Conservation (phyloP, 2,329 filamentous ascomycete genomes). For the Xylariales sp. region DNA sequence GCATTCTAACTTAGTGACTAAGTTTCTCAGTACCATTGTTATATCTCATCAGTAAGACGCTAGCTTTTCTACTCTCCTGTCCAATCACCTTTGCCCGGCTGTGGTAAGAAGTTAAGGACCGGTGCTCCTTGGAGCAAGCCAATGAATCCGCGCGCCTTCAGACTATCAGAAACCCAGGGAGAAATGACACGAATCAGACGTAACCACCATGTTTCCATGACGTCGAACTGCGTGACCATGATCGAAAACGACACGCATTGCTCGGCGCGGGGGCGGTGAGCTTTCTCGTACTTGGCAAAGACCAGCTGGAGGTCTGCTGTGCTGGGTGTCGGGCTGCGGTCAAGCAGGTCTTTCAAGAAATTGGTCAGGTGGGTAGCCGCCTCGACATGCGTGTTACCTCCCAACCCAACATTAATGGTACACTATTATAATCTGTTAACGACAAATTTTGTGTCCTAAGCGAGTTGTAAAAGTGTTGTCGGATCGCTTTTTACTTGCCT, state of each 20-base stretch:
- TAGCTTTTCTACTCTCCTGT: too few species aligned
- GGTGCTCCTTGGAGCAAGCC: neutral
- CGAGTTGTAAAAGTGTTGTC: too few species aligned
- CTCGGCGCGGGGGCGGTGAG: conserved; percentile 15
- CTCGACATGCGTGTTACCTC: conserved; percentile 13
- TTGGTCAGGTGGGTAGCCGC: conserved; percentile 11
- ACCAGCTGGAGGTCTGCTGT: conserved; percentile 10
- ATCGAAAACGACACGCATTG: conserved; percentile 12
- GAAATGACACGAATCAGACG: neutral
- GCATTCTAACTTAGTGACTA: too few species aligned
- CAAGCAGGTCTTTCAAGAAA: conserved; percentile 13
- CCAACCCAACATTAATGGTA: conserved; percentile 13
- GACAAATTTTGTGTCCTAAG: too few species aligned
- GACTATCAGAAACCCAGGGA: conserved; percentile 1
- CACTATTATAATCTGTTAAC: too few species aligned
- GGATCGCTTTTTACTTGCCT: too few species aligned
- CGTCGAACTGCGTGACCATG: conserved; percentile 18
- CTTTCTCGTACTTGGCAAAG: conserved; percentile 13
- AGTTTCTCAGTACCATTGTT: too few species aligned
- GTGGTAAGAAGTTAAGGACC: neutral
- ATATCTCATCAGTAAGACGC: too few species aligned
- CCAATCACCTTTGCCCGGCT: conserved; percentile 2
- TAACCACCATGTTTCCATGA: conserved; percentile 17
- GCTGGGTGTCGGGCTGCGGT: conserved; percentile 9
- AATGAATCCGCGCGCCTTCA: neutral